Evolutionary conservation across 768 basidiomycete genomes (phyloP), one percentile per base, ranked within the genome.

Genomic region (Suillus variegatus): DNA sequence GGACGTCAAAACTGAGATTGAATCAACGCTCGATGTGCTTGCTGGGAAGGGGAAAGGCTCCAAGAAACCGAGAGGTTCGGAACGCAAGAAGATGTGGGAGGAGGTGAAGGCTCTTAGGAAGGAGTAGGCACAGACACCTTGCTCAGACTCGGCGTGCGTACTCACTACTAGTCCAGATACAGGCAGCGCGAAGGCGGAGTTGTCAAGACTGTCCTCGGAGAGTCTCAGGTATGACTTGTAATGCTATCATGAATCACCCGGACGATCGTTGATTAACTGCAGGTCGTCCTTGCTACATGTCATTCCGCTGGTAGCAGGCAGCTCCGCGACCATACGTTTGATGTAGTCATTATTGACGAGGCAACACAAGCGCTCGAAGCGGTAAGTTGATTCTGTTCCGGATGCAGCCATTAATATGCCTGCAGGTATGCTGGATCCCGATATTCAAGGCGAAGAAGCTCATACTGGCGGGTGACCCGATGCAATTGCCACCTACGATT

Each of bases 281-380:
- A 93, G 90, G 83, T 99, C 47, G 93, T 99, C 1, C 77, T 99
- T 13, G 90, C 95, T 2, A 99, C 97, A 3, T 99, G 97, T 69
- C 96, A 99, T 80, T 92, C 94, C 14, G 87, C 97, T 6, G 97
- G 97, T 1, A 90, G 92, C 4, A 80, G 91, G 25, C 94, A 96
- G 68, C 78, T 99, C 8, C 83, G 85, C 51, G 86, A 90, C 65
- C 83, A 89, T 64, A 78, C 84, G 2, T 99, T 99, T 72, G 97
- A 99, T 73, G 91, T 97, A 0, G 87, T 95, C 13, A 91, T 99
- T 55, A 96, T 99, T 62, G 97, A 99, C 69, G 97, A 99, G 78
- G 97, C 97, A 0, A 98, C 97, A 0, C 97, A 99, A 75, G 97
- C 96, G 4, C 73, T 97, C 16, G 97, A 99, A 79, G 94, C 95